Evolutionary conservation across 371 early-diverging fungal genomes (phyloP).

Genomic region (Rhizopus sp.): DNA sequence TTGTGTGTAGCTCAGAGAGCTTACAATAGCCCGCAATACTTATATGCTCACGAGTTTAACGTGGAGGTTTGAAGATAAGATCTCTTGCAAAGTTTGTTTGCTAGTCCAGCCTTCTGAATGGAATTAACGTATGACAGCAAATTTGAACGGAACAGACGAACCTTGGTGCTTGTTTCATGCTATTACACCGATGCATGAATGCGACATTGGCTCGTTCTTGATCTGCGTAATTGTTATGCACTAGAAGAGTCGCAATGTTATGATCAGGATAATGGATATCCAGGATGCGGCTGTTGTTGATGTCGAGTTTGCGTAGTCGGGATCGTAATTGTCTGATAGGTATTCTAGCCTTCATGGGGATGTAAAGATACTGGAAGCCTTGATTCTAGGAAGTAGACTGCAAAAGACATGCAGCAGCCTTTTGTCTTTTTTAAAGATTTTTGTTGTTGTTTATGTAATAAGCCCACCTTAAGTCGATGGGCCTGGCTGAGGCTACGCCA

Average conservation of each 20-base stretch:
- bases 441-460: not conserved
- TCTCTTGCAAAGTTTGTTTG: not conserved
- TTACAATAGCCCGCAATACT: too few species aligned
- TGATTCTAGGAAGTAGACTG: slow-evolving; percentile 1
- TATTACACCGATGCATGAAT: not conserved
- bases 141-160: not conserved
- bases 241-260: not conserved
- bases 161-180: not conserved
- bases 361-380: slow-evolving; percentile 3
- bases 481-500: too few species aligned
- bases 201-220: not conserved
- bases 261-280: not conserved
- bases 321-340: slow-evolving; percentile 2
- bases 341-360: not conserved
- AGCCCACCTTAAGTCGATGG: too few species aligned
- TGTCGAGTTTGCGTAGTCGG: not conserved
- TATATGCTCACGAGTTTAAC: too few species aligned
- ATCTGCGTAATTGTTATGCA: slow-evolving; percentile 2
- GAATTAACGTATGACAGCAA: not conserved
- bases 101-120: not conserved
- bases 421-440: not conserved
- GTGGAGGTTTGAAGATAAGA: not conserved
- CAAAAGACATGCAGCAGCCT: slow-evolving; percentile 4
- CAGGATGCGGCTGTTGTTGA: not conserved
- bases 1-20: too few species aligned